phyloP scores from a whole-genome alignment of 2,329 filamentous ascomycete genomes.

The Coniochaeta sp. region DNA sequence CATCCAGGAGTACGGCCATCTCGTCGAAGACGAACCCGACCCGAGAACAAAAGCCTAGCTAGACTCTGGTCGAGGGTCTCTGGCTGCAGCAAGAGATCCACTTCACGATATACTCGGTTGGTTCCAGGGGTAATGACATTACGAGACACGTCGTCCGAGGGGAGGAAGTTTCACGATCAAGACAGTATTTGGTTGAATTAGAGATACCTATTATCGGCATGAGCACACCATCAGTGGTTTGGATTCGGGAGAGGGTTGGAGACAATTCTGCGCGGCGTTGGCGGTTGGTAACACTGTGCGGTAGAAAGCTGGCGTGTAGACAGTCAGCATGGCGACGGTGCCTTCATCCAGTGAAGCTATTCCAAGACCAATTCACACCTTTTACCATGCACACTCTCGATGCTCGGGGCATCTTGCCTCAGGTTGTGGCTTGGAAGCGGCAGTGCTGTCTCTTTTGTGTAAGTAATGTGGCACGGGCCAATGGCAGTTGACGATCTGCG shows the following conservation, averaged over 20 bases:
- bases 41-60: neutral
- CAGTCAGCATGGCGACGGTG: neutral
- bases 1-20: slow-evolving; percentile 21
- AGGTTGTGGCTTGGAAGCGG: no score
- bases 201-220: neutral
- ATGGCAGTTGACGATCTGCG: neutral
- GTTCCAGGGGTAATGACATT: neutral
- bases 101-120: neutral
- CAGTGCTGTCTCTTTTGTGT: neutral
- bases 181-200: neutral
- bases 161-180: neutral
- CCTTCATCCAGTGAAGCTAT: neutral
- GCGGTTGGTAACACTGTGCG: neutral
- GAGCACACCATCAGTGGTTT: neutral
- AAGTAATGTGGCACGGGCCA: neutral
- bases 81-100: neutral
- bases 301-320: neutral
- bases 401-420: no score
- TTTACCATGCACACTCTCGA: no score
- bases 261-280: neutral
- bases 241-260: neutral
- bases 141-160: neutral
- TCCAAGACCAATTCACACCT: neutral
- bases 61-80: no score
- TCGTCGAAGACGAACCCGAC: neutral